Evolutionary conservation across 2,329 filamentous ascomycete genomes (phyloP), one percentile per base, ranked within the genome.

Genomic region (Gaeumannomyces tritici): DNA sequence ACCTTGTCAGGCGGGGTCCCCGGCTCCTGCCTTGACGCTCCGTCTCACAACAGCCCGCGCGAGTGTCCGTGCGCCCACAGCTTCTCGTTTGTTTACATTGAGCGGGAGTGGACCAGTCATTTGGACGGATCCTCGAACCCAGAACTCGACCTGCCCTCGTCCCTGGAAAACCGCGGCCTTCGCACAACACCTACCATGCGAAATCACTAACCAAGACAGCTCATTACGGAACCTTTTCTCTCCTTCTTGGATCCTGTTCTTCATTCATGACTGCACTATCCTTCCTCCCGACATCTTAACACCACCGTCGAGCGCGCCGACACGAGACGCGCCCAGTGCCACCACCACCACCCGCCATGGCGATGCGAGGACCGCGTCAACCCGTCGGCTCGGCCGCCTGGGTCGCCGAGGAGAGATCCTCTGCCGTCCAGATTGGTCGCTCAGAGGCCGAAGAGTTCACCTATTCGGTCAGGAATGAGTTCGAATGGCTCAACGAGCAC

Each of bases 401-500:
- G 95, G 86, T 97, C 67, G 79, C 87, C 35, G 87, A 91, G 67
- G 95, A 99, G 79, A 85, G 93, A 69, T 83, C 88, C 56, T 89
- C 93, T 70, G 88, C 91, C 18, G 79, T 86, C 62, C 84, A 90
- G 67, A 87, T 97, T 66, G 83, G 89, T 21, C 82, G 89, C 58
- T 84, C 91, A 62, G 95, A 98, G 74, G 84, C 90, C 62, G 93
- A 98, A 68, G 96, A 99, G 76, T 96, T 98, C 71, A 86, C 90
- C 56, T 98, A 90, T 76, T 91, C 92, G 33, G 93, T 91, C 65
- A 86, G 90, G 63, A 96, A 98, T 76, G 95, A 99, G 74, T 80
- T 98, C 71, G 93, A 98, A 73, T 99, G 95, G 95, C 80, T 99
- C 69, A 98, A 99, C 71, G 95, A 98, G 77, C 95, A 99, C 74